Evolutionary conservation across 2,329 filamentous ascomycete genomes (phyloP).

Genomic region (Alternaria sp.): DNA sequence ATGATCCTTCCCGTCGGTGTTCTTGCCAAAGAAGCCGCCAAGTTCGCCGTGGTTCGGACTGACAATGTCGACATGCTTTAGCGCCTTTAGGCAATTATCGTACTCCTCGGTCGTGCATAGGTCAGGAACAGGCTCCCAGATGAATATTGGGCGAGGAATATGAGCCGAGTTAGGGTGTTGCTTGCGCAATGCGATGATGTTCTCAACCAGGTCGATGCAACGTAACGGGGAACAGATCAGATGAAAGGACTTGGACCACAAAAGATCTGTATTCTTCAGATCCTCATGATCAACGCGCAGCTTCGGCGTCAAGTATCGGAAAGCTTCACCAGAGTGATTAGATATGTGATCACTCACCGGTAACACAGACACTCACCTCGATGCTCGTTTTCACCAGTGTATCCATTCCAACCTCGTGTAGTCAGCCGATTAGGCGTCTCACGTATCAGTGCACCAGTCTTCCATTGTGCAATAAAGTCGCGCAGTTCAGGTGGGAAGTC

Average conservation of each 20-base stretch:
- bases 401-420: conserved; percentile 92
- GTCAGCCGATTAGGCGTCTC: conserved; percentile 72
- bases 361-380: conserved; percentile 52
- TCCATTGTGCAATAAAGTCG: conserved; percentile 72
- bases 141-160: conserved; percentile 67
- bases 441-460: conserved; percentile 74
- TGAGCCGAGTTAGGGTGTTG: conserved; percentile 29
- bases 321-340: conserved; percentile 57
- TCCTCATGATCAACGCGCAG: conserved; percentile 77
- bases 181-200: conserved; percentile 66
- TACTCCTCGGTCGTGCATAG: conserved; percentile 74
- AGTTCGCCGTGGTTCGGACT: conserved; percentile 89
- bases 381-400: conserved; percentile 69
- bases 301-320: conserved; percentile 89
- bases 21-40: conserved; percentile 77
- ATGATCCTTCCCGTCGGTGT: conserved; percentile 39
- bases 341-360: not conserved
- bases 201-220: conserved; percentile 75
- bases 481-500: conserved; percentile 79
- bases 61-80: conserved; percentile 64
- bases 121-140: conserved; percentile 97
- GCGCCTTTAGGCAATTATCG: conserved; percentile 59
- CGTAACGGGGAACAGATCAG: conserved; percentile 82
- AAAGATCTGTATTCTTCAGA: conserved; percentile 66
- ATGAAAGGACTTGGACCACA: conserved; percentile 81